Evolutionary conservation across 2,329 filamentous ascomycete genomes (phyloP).

Genomic region (Penicillium sp.): DNA sequence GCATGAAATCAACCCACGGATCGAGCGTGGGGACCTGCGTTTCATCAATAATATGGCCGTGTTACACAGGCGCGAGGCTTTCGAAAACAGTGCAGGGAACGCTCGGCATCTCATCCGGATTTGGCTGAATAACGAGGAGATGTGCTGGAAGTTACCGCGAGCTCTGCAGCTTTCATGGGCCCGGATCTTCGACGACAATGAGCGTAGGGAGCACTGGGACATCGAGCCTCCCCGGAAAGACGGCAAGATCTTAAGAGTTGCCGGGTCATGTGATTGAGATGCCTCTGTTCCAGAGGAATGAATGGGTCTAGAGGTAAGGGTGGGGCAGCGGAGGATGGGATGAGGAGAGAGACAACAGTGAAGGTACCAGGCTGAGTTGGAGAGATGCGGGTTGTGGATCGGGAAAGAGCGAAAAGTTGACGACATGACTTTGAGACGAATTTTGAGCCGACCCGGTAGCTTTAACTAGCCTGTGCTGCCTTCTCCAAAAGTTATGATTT

Average conservation of each 20-base stretch:
- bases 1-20: conserved; percentile 19
- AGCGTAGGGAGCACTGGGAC: conserved; percentile 19
- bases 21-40: conserved; percentile 19
- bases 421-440: background rate
- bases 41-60: conserved; percentile 22
- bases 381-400: background rate
- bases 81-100: conserved; percentile 14
- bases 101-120: conserved; percentile 18
- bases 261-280: conserved; percentile 19
- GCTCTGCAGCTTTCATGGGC: conserved; percentile 18
- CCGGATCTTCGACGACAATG: conserved; percentile 18
- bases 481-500: conserved; percentile 1
- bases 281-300: background rate
- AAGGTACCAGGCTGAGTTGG: background rate
- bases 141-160: conserved; percentile 20
- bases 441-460: background rate
- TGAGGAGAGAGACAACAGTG: background rate
- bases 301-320: background rate
- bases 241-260: conserved; percentile 19
- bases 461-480: background rate
- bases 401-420: background rate
- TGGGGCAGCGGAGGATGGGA: background rate
- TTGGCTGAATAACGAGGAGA: conserved; percentile 18
- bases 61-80: conserved; percentile 18
- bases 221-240: conserved; percentile 15